These are phyloP conservation scores for Monosporascus sp. DNA, from an alignment of 2,329 filamentous ascomycete genomes.

Conservation along the genomic window DNA sequence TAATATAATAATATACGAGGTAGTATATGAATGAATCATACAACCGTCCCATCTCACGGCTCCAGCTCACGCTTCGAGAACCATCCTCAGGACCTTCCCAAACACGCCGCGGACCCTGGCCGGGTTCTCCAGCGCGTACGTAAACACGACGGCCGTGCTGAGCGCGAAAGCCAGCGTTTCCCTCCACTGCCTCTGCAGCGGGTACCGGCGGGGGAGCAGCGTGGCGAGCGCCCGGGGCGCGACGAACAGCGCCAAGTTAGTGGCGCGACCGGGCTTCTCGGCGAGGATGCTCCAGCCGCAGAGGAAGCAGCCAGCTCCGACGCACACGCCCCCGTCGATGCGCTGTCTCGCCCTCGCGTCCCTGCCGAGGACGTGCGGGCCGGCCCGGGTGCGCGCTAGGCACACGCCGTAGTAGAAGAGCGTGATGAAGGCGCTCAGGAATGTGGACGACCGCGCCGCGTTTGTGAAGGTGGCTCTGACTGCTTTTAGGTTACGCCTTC, in stretches of 20 bases:
- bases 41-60: background rate
- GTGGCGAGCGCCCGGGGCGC: conserved; percentile 72
- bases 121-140: conserved; percentile 58
- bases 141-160: conserved; percentile 66
- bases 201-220: conserved; percentile 66
- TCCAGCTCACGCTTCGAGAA: conserved; percentile 32
- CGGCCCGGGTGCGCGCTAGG: conserved; percentile 66
- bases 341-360: conserved; percentile 40
- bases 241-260: conserved; percentile 77
- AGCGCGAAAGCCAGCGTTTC: conserved; percentile 62
- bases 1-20: background rate
- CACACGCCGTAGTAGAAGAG: conserved; percentile 85
- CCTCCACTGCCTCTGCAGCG: conserved; percentile 55
- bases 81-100: conserved; percentile 51
- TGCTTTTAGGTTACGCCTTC: conserved; percentile 40
- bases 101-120: conserved; percentile 62
- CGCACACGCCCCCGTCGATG: conserved; percentile 61
- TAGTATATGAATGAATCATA: background rate
- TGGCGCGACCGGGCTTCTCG: conserved; percentile 59
- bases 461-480: conserved; percentile 47
- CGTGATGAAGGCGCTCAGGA: conserved; percentile 70
- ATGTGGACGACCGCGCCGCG: conserved; percentile 66
- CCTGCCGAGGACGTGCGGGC: conserved; percentile 60
- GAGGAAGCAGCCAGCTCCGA: conserved; percentile 64
- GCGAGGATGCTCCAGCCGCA: conserved; percentile 80